Evolutionary conservation across 1,139 yeast genomes (phyloP), one percentile per base, ranked within the genome.

Genomic region (Saccharomyces hybrid): DNA sequence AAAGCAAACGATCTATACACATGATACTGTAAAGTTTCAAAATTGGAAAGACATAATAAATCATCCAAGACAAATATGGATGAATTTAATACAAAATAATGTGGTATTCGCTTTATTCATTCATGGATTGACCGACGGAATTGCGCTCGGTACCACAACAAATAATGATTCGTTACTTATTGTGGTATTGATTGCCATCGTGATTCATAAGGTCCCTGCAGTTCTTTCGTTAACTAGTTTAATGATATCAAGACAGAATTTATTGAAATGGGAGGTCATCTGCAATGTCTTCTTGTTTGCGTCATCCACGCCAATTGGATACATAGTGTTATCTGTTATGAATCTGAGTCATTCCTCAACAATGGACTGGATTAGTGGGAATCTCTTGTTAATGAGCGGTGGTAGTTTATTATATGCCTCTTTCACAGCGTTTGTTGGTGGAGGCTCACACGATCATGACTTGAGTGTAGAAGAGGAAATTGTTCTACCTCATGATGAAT

Each of bases 201-300:
- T 82, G 19, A 70, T 83, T 16, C 88, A 84, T 67, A 83, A 83
- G 61, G 67, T 84, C n/a, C 89, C 89, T 0, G 82, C 88, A 0
- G 76, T 84, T 1, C 78, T 83, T 60, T 83, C 88, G 49, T 71
- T 84, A 48, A 70, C 80, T 2, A 63, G 70, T 48, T 48, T 69
- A 14, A 64, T 69, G 70, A 58, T 67, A 5, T 63, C 70, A 5
- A 65, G 61, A 49, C 72, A 69, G 52, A 59, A 62, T 19, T 54
- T 69, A 23, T 63, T 69, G 13, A 60, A 62, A 53, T 59, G 65
- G 56, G 67, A 63, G 51, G 63, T 62, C 5, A 47, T 63, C 2
- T 60, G 69, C 4, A 68, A 69, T 48, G 55, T 69, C 14, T 60
- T 65, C 51, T 65, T 66, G 16, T 69, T 69, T 60, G 62, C 71